Evolutionary conservation across 768 basidiomycete species (phyloP).

Genomic region (Mycena latifolia): DNA sequence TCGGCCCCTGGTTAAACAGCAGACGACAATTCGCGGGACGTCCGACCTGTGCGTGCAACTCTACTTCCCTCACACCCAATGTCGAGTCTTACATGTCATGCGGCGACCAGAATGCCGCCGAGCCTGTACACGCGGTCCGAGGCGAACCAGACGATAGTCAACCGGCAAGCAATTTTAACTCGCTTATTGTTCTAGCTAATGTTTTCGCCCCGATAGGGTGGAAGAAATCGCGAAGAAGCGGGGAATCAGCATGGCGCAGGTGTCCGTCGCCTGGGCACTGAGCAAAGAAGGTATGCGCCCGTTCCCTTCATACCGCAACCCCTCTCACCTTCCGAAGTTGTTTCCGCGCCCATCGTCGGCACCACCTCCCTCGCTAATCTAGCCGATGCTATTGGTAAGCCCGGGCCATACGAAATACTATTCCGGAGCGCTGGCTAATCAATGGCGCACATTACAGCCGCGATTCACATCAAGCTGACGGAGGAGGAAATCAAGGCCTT

Average conservation of each 20-base stretch:
- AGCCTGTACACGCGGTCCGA: not conserved
- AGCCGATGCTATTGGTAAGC: slow-evolving; percentile 57
- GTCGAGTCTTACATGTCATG: no score
- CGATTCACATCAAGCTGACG: slow-evolving; percentile 17
- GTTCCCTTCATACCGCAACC: no score
- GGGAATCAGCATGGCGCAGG: not conserved
- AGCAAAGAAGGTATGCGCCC: no score
- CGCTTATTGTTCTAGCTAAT: no score
- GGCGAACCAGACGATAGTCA: not conserved
- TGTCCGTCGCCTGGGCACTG: not conserved
- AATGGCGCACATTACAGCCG: not conserved
- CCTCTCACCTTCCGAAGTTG: no score
- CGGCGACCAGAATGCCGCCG: not conserved
- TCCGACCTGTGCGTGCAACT: no score
- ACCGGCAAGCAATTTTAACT: no score
- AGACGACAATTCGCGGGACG: not conserved
- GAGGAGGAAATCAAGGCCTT: slow-evolving; percentile 24
- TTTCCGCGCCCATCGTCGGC: slow-evolving; percentile 2
- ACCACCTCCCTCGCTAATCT: slow-evolving; percentile 10
- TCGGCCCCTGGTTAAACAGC: not conserved
- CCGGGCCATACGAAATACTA: no score
- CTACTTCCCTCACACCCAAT: no score
- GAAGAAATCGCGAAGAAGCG: slow-evolving; percentile 6
- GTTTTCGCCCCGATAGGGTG: no score
- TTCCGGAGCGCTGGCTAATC: not conserved